These are phyloP conservation scores for Ustilago xerochloae DNA, from an alignment of 1,284 basidiomycete genomes.

Conservation along the genomic window DNA sequence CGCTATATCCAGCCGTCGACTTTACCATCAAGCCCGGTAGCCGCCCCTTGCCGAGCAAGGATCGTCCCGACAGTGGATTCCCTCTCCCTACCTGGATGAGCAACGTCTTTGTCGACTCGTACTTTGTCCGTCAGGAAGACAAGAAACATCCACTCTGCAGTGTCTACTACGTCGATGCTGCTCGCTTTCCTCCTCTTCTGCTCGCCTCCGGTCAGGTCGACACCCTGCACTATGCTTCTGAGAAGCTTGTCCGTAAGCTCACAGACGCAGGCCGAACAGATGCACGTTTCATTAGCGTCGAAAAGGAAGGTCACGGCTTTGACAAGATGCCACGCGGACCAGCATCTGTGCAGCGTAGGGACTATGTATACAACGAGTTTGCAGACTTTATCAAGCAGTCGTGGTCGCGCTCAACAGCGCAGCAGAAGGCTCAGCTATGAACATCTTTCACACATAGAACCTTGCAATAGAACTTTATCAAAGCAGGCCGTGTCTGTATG, in stretches of 20 bases:
- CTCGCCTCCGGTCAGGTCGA: conserved; percentile 54
- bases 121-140: conserved; percentile 40
- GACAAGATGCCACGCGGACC: conserved; percentile 52
- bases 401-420: conserved; percentile 6
- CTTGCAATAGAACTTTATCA: background rate
- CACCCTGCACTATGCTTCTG: conserved; percentile 50
- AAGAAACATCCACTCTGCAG: conserved; percentile 45
- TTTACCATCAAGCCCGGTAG: conserved; percentile 36
- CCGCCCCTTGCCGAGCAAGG: conserved; percentile 17
- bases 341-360: conserved; percentile 36
- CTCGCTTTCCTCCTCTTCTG: conserved; percentile 43
- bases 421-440: conserved; percentile 10
- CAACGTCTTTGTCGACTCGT: conserved; percentile 47
- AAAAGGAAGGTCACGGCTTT: conserved; percentile 60
- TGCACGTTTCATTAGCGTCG: conserved; percentile 42
- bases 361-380: conserved; percentile 30
- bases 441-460: background rate
- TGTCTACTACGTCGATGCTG: conserved; percentile 31
- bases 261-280: conserved; percentile 32
- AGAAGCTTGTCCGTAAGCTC: conserved; percentile 47
- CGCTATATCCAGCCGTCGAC: conserved; percentile 50
- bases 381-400: conserved; percentile 61
- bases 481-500: no score
- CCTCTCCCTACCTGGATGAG: conserved; percentile 45
- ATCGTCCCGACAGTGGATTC: conserved; percentile 40